Conservation (phyloP, 2,329 filamentous ascomycete species). For the Cucurbitaria berberidis region DNA sequence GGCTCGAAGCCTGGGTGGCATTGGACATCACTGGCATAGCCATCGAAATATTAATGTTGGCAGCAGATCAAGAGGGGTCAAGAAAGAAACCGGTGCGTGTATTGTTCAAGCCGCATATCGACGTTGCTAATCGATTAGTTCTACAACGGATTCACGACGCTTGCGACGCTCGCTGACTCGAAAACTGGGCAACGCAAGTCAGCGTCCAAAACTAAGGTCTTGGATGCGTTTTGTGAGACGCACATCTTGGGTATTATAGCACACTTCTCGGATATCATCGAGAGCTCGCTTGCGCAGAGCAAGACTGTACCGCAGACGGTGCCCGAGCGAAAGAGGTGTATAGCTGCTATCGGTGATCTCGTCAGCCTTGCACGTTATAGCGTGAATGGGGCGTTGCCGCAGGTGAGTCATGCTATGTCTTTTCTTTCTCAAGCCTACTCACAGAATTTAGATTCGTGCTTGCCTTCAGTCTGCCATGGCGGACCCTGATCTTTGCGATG, state of each 20-base stretch:
- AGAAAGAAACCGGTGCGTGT: slow-evolving; percentile 62
- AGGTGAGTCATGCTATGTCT: slow-evolving; percentile 61
- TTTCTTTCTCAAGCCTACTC: slow-evolving; percentile 18
- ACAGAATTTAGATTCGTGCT: slow-evolving; percentile 74
- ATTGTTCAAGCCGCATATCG: not conserved
- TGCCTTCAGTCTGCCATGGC: slow-evolving; percentile 85
- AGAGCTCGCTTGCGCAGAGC: slow-evolving; percentile 60
- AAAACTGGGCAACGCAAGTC: slow-evolving; percentile 54
- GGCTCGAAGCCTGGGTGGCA: slow-evolving; percentile 72
- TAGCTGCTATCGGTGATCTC: slow-evolving; percentile 87
- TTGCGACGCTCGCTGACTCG: slow-evolving; percentile 56
- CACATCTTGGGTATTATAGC: slow-evolving; percentile 89
- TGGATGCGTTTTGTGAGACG: slow-evolving; percentile 78
- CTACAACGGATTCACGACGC: slow-evolving; percentile 58
- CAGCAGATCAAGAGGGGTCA: slow-evolving; percentile 69
- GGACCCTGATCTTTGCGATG: slow-evolving; percentile 73
- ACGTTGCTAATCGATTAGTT: slow-evolving; percentile 27
- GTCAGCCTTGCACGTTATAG: slow-evolving; percentile 75
- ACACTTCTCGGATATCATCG: slow-evolving; percentile 78
- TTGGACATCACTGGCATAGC: slow-evolving; percentile 77
- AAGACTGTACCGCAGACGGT: slow-evolving; percentile 58
- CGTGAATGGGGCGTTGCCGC: slow-evolving; percentile 80
- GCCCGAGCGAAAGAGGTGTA: slow-evolving; percentile 75
- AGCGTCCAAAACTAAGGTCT: slow-evolving; percentile 59
- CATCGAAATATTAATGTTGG: slow-evolving; percentile 80